Evolutionary conservation across 2,329 filamentous ascomycete genomes (phyloP), one percentile per base, ranked within the genome.

Genomic region (Neurospora sp.): DNA sequence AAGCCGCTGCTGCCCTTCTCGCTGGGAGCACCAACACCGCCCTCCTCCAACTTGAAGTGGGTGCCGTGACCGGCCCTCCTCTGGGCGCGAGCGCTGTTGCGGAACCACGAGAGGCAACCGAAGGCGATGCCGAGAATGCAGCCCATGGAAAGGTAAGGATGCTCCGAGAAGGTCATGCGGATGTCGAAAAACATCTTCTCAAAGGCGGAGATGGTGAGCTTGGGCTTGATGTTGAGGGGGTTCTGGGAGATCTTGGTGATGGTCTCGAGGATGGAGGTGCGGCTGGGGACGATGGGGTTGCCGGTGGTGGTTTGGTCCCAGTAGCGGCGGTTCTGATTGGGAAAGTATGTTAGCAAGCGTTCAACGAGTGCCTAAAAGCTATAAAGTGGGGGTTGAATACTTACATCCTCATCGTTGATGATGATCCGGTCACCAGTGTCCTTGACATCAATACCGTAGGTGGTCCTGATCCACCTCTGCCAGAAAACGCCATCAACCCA

Each of bases 401-500:
- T 91, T 84, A 97, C 93, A 80, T 97, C 93, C 84, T 98, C 92
- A 76, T 99, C 96, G 75, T 97, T 97, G 81, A 99, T 96, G 71
- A 99, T 91, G 69, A 99, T 92, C 72, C 92, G 89, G 80, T 98
- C 96, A 66, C 95, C 94, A 36, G 52, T 62, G 72, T 96, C 89
- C 77, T 87, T 89, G 72, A 96, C 89, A 75, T 96, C 92, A 74
- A 98, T 91, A 69, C 95, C 95, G 77, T 97, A 99, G 0, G 95
- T 97, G n/a, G 91, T 94, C 74, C 91, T 87, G 73, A 99, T 88
- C 96, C 96, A 99, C 72, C 95, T 88, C 80, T 98, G 94, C 96
- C 96, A 99, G 80, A 98, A 98, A 8, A 92, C 88, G 67, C 94
- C 93, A 78, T 99, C 96, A 12, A 98, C 93, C 96, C 96, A 99